These are phyloP conservation scores for Fusarium palustre DNA, from an alignment of 2,329 filamentous ascomycete genomes.

Conservation along the genomic window DNA sequence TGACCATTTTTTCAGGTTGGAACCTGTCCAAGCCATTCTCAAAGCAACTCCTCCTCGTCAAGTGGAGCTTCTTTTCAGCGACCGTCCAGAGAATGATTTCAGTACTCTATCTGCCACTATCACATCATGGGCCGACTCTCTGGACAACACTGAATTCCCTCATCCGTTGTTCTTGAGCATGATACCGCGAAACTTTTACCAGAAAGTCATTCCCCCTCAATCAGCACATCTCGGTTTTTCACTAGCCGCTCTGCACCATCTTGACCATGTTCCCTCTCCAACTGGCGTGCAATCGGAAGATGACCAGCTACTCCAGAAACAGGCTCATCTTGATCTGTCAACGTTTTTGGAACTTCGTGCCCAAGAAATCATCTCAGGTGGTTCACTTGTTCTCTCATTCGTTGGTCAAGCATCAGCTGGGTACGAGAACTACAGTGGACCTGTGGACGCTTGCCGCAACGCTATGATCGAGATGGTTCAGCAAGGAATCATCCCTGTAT, in stretches of 20 bases:
- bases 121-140: not conserved
- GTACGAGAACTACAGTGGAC: conserved; percentile 6
- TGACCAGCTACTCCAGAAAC: not conserved
- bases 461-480: conserved; percentile 13
- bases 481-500: not conserved
- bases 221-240: conserved; percentile 1
- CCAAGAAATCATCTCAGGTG: not conserved
- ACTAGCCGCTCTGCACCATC: conserved; percentile 2
- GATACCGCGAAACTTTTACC: conserved; percentile 8
- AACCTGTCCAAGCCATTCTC: not conserved
- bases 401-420: not conserved
- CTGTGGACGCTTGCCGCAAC: conserved; percentile 4
- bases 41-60: not conserved
- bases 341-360: not conserved
- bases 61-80: not conserved
- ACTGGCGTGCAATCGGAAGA: not conserved
- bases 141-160: not conserved
- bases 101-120: not conserved
- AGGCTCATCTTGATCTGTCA: not conserved
- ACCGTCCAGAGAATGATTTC: conserved; percentile 10
- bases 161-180: not conserved
- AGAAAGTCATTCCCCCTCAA: not conserved
- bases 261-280: not conserved
- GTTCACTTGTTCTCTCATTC: conserved; percentile 1
- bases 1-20: not conserved